A percentile compares a stretch with the other conserved stretches of the same genome.
Conservation (phyloP, 352 stramenopile species). For the Phytophthora sansomeana region DNA sequence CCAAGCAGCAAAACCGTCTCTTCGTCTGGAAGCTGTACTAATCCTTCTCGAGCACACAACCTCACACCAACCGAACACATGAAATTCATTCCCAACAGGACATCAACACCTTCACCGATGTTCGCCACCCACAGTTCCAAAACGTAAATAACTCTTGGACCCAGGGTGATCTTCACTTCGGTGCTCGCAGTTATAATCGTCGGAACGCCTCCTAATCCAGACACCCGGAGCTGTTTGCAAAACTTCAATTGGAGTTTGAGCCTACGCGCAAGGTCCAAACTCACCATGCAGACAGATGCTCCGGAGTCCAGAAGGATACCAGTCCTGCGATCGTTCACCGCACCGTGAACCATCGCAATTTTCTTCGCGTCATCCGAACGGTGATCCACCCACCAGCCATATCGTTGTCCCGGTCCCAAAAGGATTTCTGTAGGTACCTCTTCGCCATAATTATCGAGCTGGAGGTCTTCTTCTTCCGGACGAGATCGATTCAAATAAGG, state of each 20-base stretch:
- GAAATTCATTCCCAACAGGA: too few species aligned
- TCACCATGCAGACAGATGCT: background rate
- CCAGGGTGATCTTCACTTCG: conserved; percentile 34
- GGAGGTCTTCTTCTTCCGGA: too few species aligned
- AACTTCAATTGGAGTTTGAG: background rate
- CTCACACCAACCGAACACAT: conserved; percentile 7
- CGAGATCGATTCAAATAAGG: too few species aligned
- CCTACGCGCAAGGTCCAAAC: background rate
- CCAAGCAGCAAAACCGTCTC: too few species aligned
- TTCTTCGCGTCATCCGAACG: background rate
- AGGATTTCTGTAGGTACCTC: too few species aligned
- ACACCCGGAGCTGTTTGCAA: background rate
- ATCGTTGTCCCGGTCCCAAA: too few species aligned
- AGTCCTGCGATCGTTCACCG: background rate
- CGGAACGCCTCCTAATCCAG: conserved; percentile 14
- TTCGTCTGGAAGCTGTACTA: too few species aligned
- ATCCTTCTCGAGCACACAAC: too few species aligned
- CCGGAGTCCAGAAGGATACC: background rate
- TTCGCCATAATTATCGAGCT: too few species aligned
- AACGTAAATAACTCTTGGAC: conserved; percentile 9
- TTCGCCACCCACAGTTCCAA: conserved; percentile 29
- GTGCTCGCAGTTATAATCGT: conserved; percentile 25
- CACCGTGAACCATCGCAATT: background rate
- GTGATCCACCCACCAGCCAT: too few species aligned
- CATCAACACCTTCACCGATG: conserved; percentile 23